Evolutionary conservation across 768 basidiomycete genomes (phyloP), one percentile per base, ranked within the genome.

Genomic region (Macrolepiota albuminosa): DNA sequence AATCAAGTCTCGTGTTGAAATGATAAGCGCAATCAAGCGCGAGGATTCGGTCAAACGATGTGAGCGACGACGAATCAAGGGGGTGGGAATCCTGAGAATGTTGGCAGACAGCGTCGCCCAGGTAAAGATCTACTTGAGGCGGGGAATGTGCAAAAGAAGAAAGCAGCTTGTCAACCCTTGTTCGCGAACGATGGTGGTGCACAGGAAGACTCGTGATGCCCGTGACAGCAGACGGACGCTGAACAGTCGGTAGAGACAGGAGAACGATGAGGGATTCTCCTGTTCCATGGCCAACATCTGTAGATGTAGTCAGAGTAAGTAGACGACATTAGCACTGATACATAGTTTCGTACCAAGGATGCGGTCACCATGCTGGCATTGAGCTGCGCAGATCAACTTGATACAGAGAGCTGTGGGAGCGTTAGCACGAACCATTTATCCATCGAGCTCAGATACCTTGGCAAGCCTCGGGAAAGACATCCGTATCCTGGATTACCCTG

Each of bases 11-110:
- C 1, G 83, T 81, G 13, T 75, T 62, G 67, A 87, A 88, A 66
- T 89, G 87, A 66, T 87, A 88, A 2, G 86, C 86, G 63, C 86
- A 88, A 66, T 89, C 87, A 14, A 88, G 73, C 0, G 84, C 85
- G 29, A 86, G 73, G 37, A 88, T 80, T 18, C 72, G 70, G 58
- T 83, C 78, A 65, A 80, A 87, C 14, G 54, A 40, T 14, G 57
- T 54, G 10, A 46, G 49, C 6, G 72, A 67, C 5, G 70, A 64
- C 9, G 78, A 73, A 60, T 76, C 68, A 11, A 85, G 72, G 31
- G 85, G 86, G 61, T 84, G 84, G 9, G 61, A 55, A 21, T 56
- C 29, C 9, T 54, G 60, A 6, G 67, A 62, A 33, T 67, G 62
- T 13, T 66, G 68, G 66, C 68, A 80, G 31, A 87, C 71, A 5